A percentile compares a stretch with the other conserved stretches of the same genome.
phyloP scores from a whole-genome alignment of 2,329 filamentous ascomycete genomes.

The Fusarium sp. region DNA sequence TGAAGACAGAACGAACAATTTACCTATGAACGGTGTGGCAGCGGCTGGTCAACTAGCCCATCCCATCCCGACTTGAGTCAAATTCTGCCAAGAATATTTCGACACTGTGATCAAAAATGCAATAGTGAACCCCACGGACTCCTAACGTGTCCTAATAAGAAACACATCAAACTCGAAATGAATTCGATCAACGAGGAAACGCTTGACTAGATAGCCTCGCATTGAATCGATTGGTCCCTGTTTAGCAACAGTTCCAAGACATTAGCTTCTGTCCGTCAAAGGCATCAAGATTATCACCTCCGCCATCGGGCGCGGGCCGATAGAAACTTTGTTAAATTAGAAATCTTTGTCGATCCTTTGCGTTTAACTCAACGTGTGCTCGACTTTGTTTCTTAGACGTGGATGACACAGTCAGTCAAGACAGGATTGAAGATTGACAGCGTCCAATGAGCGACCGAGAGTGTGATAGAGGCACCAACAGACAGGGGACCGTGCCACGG shows the following conservation, averaged over 20 bases:
- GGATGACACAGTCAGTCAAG: conserved; percentile 30
- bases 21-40: conserved; percentile 28
- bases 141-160: not conserved
- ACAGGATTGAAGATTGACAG: conserved; percentile 17
- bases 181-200: not conserved
- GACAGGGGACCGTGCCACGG: conserved; percentile 42
- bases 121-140: conserved; percentile 19
- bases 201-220: conserved; percentile 32
- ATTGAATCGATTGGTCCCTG: conserved; percentile 17
- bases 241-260: conserved; percentile 8
- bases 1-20: conserved; percentile 34
- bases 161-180: conserved; percentile 9
- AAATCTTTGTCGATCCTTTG: conserved; percentile 41
- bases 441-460: conserved; percentile 36
- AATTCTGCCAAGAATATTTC: conserved; percentile 35
- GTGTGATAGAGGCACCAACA: conserved; percentile 43
- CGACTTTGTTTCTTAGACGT: conserved; percentile 36
- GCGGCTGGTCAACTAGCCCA: conserved; percentile 15
- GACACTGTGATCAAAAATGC: conserved; percentile 31
- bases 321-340: conserved; percentile 26
- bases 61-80: conserved; percentile 14
- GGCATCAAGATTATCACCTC: conserved; percentile 8
- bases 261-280: conserved; percentile 14
- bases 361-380: conserved; percentile 34
- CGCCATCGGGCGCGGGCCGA: conserved; percentile 17